phyloP scores from a whole-genome alignment of 2,329 filamentous ascomycete genomes.

The Dactylellina drechsleri region DNA sequence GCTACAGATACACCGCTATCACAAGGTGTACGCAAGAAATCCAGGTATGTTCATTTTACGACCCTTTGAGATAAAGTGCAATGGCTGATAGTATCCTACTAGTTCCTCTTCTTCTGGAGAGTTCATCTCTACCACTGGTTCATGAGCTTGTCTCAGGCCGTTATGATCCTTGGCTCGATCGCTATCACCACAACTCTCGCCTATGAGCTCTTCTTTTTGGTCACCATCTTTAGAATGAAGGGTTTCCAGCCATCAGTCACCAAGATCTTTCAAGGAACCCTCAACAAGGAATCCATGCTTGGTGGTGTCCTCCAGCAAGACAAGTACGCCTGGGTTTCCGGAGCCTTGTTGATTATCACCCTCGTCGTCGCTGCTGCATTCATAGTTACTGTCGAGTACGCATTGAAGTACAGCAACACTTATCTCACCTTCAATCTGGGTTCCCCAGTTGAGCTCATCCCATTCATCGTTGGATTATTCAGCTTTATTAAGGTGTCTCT shows the following conservation, averaged over 20 bases:
- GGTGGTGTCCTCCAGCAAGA: conserved; percentile 52
- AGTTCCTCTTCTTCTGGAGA: conserved; percentile 55
- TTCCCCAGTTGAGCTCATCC: conserved; percentile 50
- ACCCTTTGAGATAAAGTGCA: background rate
- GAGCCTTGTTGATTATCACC: conserved; percentile 41
- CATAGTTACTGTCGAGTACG: conserved; percentile 44
- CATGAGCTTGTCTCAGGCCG: conserved; percentile 48
- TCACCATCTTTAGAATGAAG: conserved; percentile 33
- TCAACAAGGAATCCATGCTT: conserved; percentile 42
- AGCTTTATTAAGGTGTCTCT: conserved; percentile 41
- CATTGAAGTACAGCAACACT: conserved; percentile 52
- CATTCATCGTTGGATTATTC: conserved; percentile 49
- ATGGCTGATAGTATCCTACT: background rate
- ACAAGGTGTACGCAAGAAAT: conserved; percentile 50
- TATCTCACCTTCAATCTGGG: conserved; percentile 41
- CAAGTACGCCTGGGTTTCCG: conserved; percentile 52
- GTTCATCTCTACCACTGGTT: conserved; percentile 54
- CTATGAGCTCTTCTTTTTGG: conserved; percentile 49
- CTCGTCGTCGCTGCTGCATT: conserved; percentile 42
- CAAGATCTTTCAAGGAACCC: conserved; percentile 42
- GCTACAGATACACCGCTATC: conserved; percentile 42
- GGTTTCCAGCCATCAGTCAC: conserved; percentile 39
- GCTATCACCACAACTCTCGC: conserved; percentile 30
- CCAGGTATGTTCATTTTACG: conserved; percentile 35
- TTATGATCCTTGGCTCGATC: conserved; percentile 48